These are phyloP conservation scores for Globisporangium viniferum DNA, from an alignment of 352 stramenopile species.

Conservation along the genomic window DNA sequence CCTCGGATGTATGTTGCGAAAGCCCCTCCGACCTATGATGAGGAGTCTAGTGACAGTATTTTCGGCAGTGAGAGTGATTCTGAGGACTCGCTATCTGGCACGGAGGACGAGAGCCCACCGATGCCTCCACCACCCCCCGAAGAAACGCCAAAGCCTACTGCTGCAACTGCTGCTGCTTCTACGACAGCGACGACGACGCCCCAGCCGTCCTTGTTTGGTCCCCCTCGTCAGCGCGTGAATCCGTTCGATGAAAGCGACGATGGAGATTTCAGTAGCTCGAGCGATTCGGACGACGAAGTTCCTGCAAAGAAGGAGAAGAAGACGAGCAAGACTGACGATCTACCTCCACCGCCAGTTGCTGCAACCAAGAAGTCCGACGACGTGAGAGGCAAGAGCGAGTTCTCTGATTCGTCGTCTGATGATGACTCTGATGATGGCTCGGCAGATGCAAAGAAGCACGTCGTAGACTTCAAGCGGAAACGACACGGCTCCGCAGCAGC, in stretches of 20 bases:
- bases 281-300: slow-evolving; percentile 31
- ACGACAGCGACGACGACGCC: not conserved
- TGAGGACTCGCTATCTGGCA: slow-evolving; percentile 37
- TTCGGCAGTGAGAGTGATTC: slow-evolving; percentile 78
- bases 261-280: slow-evolving; percentile 47
- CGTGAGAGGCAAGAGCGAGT: slow-evolving; percentile 10
- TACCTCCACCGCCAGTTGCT: not conserved
- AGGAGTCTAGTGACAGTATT: slow-evolving; percentile 86
- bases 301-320: not conserved
- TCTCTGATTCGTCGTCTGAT: slow-evolving; percentile 27
- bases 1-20: slow-evolving; percentile 81
- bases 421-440: slow-evolving; percentile 18
- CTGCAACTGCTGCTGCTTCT: slow-evolving; percentile 14
- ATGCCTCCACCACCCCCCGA: slow-evolving; percentile 33
- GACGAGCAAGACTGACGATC: not conserved
- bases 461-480: slow-evolving; percentile 22
- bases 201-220: slow-evolving; percentile 11
- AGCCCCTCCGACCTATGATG: slow-evolving; percentile 56
- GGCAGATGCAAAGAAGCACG: slow-evolving; percentile 17
- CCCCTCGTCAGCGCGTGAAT: slow-evolving; percentile 24
- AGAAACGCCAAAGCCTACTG: slow-evolving; percentile 17
- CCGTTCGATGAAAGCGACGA: slow-evolving; percentile 44
- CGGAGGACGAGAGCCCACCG: slow-evolving; percentile 37
- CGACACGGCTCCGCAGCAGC: not conserved
- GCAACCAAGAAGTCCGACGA: slow-evolving; percentile 2